Conservation (phyloP, 1,284 basidiomycete genomes). For the Cryptococcus sp. region DNA sequence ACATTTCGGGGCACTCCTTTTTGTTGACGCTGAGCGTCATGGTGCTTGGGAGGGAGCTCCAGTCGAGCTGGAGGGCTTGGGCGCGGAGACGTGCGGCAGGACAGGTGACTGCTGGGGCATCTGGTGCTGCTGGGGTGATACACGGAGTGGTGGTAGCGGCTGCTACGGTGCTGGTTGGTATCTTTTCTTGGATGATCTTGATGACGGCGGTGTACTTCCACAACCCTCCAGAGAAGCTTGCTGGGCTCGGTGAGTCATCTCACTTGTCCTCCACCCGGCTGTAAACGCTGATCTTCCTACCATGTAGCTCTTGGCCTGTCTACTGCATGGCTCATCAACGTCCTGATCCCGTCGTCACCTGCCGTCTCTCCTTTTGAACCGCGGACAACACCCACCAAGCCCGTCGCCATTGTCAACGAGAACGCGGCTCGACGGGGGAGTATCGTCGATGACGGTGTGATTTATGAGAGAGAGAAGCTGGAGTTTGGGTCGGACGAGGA, state of each 20-base stretch:
- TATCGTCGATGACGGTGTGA: slow-evolving; percentile 23
- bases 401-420: slow-evolving; percentile 15
- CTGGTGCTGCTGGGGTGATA: neutral
- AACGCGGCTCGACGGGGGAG: slow-evolving; percentile 26
- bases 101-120: neutral
- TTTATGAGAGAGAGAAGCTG: slow-evolving; percentile 11
- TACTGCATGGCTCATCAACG: slow-evolving; percentile 20
- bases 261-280: neutral
- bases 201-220: slow-evolving; percentile 91
- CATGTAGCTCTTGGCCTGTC: slow-evolving; percentile 25
- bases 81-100: neutral
- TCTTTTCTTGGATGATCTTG: slow-evolving; percentile 72
- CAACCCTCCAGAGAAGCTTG: slow-evolving; percentile 77
- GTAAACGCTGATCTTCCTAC: neutral
- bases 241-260: slow-evolving; percentile 64
- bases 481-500: too few relatives aligned
- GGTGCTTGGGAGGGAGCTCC: slow-evolving; percentile 73
- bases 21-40: slow-evolving; percentile 79
- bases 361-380: slow-evolving; percentile 10
- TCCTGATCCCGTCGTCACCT: slow-evolving; percentile 18
- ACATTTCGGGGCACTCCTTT: slow-evolving; percentile 92
- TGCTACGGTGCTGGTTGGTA: slow-evolving; percentile 54
- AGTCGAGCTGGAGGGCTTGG: slow-evolving; percentile 42
- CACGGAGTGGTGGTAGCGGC: slow-evolving; percentile 20
- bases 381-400: slow-evolving; percentile 19